Percentiles rank a stretch among this genome's conserved stretches.
Evolutionary conservation across 2,329 filamentous ascomycete species (phyloP).

Genomic region (Talaromyces islandicus): DNA sequence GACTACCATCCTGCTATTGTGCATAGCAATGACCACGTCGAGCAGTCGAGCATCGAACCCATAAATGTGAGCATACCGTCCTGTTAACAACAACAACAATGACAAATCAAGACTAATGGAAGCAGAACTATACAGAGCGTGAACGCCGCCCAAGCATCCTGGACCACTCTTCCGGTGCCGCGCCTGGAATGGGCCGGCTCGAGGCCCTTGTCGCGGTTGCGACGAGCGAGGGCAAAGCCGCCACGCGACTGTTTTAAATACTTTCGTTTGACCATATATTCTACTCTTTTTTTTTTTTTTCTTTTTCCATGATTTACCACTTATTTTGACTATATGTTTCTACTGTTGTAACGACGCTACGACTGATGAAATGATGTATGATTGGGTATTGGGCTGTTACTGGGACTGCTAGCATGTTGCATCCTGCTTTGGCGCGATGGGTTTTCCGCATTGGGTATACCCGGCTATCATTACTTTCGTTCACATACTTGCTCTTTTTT

Average conservation of each 20-base stretch:
- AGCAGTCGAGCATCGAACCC: constrained; percentile 23
- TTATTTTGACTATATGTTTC: background rate
- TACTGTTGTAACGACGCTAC: background rate
- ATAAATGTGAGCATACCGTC: constrained; percentile 29
- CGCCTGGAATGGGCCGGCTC: constrained; percentile 41
- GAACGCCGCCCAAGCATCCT: constrained; percentile 22
- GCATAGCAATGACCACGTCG: constrained; percentile 43
- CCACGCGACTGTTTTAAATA: constrained; percentile 26
- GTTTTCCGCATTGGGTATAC: constrained; percentile 1
- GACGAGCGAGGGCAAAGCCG: constrained; percentile 40
- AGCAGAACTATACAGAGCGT: constrained; percentile 27
- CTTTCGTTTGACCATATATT: background rate
- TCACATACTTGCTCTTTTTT: background rate
- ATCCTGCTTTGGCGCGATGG: background rate
- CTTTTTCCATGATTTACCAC: background rate
- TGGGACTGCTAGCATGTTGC: background rate
- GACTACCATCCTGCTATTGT: constrained; percentile 46
- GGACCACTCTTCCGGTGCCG: constrained; percentile 20
- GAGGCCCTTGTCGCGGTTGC: constrained; percentile 47
- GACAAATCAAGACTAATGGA: background rate
- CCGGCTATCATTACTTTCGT: background rate
- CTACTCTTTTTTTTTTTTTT: background rate
- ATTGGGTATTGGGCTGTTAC: background rate
- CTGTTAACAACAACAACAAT: background rate
- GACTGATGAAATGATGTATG: constrained; percentile 3